A percentile compares a stretch with the other conserved stretches of the same genome.
These are phyloP conservation scores for Suillus occidentalis DNA, from an alignment of 768 basidiomycete species.

Conservation along the genomic window DNA sequence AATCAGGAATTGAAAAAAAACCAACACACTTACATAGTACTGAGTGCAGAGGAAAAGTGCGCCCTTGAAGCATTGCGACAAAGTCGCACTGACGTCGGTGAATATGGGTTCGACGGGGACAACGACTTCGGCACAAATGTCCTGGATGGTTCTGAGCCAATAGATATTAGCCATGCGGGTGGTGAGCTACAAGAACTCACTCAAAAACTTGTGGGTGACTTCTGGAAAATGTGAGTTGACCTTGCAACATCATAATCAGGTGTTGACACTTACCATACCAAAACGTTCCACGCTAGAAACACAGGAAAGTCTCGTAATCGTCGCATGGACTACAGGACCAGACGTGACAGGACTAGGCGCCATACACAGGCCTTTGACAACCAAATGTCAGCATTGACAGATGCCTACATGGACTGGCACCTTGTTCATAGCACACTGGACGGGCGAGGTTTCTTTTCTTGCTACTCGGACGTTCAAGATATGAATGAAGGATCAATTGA, in stretches of 20 bases:
- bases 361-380: neutral
- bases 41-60: neutral
- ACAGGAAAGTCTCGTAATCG: neutral
- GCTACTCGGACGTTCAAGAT: neutral
- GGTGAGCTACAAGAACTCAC: conserved; percentile 5
- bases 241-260: neutral
- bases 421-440: neutral
- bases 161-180: conserved; percentile 9
- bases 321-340: neutral
- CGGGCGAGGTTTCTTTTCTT: neutral
- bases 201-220: neutral
- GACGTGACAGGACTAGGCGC: neutral
- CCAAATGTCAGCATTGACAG: neutral
- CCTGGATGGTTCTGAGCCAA: neutral
- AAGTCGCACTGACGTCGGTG: neutral
- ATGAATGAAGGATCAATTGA: neutral
- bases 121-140: neutral
- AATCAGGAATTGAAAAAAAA: neutral
- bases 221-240: conserved; percentile 7
- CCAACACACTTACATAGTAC: neutral
- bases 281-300: neutral
- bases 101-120: neutral
- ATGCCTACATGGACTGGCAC: conserved; percentile 4
- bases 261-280: neutral
- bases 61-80: neutral